Base-by-base conservation (phyloP, 495 filamentous ascomycete species). In the Aspergillus sclerotioniger region DNA sequence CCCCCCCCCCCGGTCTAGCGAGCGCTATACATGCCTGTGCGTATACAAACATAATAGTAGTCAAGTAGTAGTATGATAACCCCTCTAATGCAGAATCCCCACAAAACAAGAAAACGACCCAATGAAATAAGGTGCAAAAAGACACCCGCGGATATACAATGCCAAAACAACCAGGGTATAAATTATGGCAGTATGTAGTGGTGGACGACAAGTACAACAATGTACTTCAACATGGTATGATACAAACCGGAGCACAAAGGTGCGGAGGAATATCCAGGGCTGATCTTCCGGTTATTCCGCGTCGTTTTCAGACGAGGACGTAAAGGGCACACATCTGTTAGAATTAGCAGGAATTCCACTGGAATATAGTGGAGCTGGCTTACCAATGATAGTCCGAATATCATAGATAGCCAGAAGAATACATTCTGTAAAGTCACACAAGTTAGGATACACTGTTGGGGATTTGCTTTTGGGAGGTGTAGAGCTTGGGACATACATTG, bases 321-420 rank as follows among this genome's bases (percentile, higher is more conserved):
- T 65, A 55, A 62, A 63, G 56, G 46, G 49, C 64, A 35, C 63
- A 60, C 61, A 65, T 56, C 58, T 56, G 33, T 6, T 20, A n/a
- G 32, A 3, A 32, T 39, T 41, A n/a, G 12, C 8, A 45, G 15
- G 12, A 10, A 29, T 48, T 37, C 12, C 31, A 25, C 5, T 25
- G 12, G 31, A 19, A 37, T 33, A 28, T 21, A 33, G 41, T 12
- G 32, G 37, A 13, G 6, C 8, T 1, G 16, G 79, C 88, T 78
- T 75, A 95, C 90, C 84, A 96, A 78, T 25, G 88, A 86, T 47
- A 98, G 75, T 7, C 94, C 94, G 57, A 94, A 72, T 58, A 97
- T 94, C 92, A 98, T 98, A 8, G 86, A 90, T 64, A 82, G 87
- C 94, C 94, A 98, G 67, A 98, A 98, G 61, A 91, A 86, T 2